phyloP scores from a whole-genome alignment of 495 filamentous ascomycete genomes.

The Penicilliopsis zonata region DNA sequence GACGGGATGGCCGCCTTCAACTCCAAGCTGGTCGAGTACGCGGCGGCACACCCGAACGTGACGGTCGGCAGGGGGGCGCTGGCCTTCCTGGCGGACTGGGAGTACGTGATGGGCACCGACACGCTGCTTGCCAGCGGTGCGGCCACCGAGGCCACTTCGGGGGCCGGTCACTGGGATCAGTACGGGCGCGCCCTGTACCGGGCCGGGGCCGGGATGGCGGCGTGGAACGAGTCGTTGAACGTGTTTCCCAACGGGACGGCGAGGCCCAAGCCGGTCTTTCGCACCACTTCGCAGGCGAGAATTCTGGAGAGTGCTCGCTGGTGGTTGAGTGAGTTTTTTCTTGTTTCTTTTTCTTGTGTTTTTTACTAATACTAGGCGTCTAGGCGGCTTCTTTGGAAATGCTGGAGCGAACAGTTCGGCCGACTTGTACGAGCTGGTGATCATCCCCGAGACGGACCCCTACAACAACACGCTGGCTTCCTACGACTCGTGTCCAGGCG shows the following conservation, averaged over 20 bases:
- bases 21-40: slow-evolving; percentile 33
- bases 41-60: slow-evolving; percentile 15
- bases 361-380: slow-evolving; percentile 2
- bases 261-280: slow-evolving; percentile 31
- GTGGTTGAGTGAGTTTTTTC: slow-evolving; percentile 20
- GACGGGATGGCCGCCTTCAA: slow-evolving; percentile 32
- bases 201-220: slow-evolving; percentile 22
- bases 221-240: slow-evolving; percentile 30
- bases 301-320: slow-evolving; percentile 36
- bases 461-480: slow-evolving; percentile 40
- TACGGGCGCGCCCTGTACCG: slow-evolving; percentile 41
- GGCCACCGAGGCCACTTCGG: slow-evolving; percentile 35
- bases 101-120: slow-evolving; percentile 31
- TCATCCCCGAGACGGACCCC: slow-evolving; percentile 33
- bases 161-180: slow-evolving; percentile 38
- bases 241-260: slow-evolving; percentile 32
- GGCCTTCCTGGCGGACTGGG: slow-evolving; percentile 37
- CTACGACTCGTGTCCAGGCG: slow-evolving; percentile 19
- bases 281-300: slow-evolving; percentile 36
- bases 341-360: neutral
- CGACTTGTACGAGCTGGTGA: slow-evolving; percentile 26
- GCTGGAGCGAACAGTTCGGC: slow-evolving; percentile 22
- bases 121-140: slow-evolving; percentile 36
- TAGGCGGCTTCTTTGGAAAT: slow-evolving; percentile 27
- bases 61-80: slow-evolving; percentile 31